A percentile compares a stretch with the other conserved stretches of the same genome.
phyloP scores from a whole-genome alignment of 495 filamentous ascomycete species.

The Hypoxylon fuscum region DNA sequence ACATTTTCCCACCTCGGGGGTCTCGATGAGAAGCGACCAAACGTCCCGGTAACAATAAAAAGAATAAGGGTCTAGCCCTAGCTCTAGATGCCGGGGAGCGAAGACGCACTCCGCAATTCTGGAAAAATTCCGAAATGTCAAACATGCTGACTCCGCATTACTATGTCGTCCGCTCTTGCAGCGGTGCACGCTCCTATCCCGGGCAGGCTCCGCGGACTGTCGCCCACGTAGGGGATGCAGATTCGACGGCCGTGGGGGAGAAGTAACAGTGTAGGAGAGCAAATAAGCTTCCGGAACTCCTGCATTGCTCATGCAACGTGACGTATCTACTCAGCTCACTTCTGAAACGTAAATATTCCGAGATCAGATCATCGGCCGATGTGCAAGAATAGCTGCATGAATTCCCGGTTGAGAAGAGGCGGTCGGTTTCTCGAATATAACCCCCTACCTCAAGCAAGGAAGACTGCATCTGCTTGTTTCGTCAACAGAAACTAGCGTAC shows the following conservation, averaged over 20 bases:
- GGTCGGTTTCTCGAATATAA: too few species aligned
- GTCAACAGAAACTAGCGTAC: not conserved
- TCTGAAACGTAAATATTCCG: slow-evolving; percentile 10
- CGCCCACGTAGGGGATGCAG: slow-evolving; percentile 15
- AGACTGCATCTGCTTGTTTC: not conserved
- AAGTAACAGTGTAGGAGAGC: not conserved
- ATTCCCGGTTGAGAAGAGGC: not conserved
- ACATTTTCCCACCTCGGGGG: too few species aligned
- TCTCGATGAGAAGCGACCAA: not conserved
- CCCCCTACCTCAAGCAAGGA: too few species aligned
- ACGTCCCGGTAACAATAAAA: not conserved
- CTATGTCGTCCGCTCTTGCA: slow-evolving; percentile 1
- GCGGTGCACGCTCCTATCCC: slow-evolving; percentile 2
- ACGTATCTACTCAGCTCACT: slow-evolving; percentile 20
- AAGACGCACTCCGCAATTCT: slow-evolving; percentile 32
- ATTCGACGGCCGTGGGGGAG: slow-evolving; percentile 14
- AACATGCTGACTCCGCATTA: slow-evolving; percentile 14
- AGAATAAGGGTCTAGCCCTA: slow-evolving; percentile 13
- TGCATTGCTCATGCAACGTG: slow-evolving; percentile 31
- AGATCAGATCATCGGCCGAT: not conserved
- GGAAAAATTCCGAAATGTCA: slow-evolving; percentile 3
- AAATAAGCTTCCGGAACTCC: slow-evolving; percentile 12
- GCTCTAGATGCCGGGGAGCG: slow-evolving; percentile 4
- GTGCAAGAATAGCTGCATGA: not conserved
- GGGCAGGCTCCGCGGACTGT: not conserved